Evolutionary conservation across 352 stramenopile genomes (phyloP).

Genomic region (Blastocystis sp.): DNA sequence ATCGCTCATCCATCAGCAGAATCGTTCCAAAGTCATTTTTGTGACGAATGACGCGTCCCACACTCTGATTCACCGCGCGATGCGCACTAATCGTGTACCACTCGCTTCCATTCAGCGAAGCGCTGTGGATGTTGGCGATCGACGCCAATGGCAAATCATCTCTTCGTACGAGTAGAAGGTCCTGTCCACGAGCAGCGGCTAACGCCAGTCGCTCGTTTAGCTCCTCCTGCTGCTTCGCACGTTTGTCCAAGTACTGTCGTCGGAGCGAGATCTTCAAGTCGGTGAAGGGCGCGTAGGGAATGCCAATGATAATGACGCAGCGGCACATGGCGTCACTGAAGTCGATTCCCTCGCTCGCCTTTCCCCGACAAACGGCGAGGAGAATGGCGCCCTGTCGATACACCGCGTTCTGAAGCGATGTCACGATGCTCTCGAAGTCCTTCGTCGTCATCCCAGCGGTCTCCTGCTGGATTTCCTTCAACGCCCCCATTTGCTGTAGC

Average conservation of each 20-base stretch:
- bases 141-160: constrained; percentile 15
- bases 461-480: constrained; percentile 58
- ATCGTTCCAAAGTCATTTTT: constrained; percentile 91
- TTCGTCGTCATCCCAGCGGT: constrained; percentile 35
- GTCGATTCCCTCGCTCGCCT: constrained; percentile 94
- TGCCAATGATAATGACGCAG: constrained; percentile 91
- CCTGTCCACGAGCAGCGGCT: not conserved
- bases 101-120: constrained; percentile 79
- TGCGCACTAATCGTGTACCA: constrained; percentile 81
- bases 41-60: constrained; percentile 95
- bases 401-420: not conserved
- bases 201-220: not conserved
- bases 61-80: constrained; percentile 92
- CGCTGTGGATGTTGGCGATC: constrained; percentile 9
- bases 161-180: constrained; percentile 23
- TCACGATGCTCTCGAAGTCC: constrained; percentile 19
- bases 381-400: constrained; percentile 76
- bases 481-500: not conserved
- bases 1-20: constrained; percentile 89
- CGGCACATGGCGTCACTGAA: constrained; percentile 92
- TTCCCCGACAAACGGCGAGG: constrained; percentile 92
- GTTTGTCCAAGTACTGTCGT: constrained; percentile 61
- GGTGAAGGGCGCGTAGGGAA: constrained; percentile 89
- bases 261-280: constrained; percentile 94
- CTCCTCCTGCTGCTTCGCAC: constrained; percentile 36